Evolutionary conservation across 352 stramenopile genomes (phyloP), one percentile per base, ranked within the genome.

Genomic region (Phytophthora tentaculata): DNA sequence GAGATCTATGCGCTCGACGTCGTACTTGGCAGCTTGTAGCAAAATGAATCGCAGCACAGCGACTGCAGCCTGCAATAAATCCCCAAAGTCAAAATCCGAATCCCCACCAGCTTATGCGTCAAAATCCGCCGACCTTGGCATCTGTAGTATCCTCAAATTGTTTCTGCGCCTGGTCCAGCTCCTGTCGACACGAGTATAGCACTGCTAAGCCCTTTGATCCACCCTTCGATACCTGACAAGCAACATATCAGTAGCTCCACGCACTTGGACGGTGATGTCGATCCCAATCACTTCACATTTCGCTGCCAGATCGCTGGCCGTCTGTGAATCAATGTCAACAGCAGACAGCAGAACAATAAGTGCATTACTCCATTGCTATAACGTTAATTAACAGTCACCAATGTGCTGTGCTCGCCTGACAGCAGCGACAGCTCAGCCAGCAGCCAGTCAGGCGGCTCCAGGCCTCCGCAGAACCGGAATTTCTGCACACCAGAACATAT

Each of bases 401-500:
- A 26, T 55, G 57, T 71, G 17, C 22, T 64, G 1, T 67, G 45
- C 23, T 64, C 61, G 39, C 60, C 71, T 12, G 69, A 73, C 41
- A 90, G 58, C 54, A 84, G 47, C 43, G 76, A 66, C 48, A 88
- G 47, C 59, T 87, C 76, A 1, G 74, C 78, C 37, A 89, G 67
- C 54, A 90, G 23, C 82, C 82, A 90, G 67, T 90, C 82, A 0
- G 82, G 82, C 48, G 82, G 82, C 67, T 90, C 82, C 54, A 90
- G 55, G 6, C 79, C 80, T 49, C 82, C 82, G 24, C 82, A 89
- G 72, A 88, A 89, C 19, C 82, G 74, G 49, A 86, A 90, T 63
- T 69, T 79, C 71, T 79, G 32, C 55, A 41, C 5, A 41, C 5
- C 57, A 44, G 47, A 64, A n/a, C n/a, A n/a, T n/a, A n/a, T n/a